Evolutionary conservation across 2,329 filamentous ascomycete species (phyloP).

Genomic region (Fusarium tjaetaba): DNA sequence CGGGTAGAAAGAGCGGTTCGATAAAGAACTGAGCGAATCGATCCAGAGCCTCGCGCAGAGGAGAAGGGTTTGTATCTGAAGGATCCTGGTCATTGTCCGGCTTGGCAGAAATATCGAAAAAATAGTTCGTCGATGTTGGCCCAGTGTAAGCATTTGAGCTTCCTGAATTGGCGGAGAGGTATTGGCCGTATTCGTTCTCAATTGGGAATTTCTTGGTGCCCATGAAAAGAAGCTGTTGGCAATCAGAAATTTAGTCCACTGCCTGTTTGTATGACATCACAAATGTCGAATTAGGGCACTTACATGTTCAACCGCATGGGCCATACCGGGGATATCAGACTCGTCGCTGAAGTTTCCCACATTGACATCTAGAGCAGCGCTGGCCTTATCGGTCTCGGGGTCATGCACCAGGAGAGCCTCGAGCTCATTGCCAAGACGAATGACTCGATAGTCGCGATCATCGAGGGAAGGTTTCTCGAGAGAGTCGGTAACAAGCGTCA

Average conservation of each 20-base stretch:
- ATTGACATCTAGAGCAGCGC: slow-evolving; percentile 93
- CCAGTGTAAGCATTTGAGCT: slow-evolving; percentile 96
- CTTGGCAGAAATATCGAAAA: slow-evolving; percentile 91
- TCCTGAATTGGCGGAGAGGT: slow-evolving; percentile 88
- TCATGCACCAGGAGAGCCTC: slow-evolving; percentile 95
- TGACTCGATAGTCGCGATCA: slow-evolving; percentile 86
- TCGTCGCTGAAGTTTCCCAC: slow-evolving; percentile 96
- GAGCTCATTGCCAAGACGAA: slow-evolving; percentile 84
- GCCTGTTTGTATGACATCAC: neutral
- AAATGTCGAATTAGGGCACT: slow-evolving; percentile 32
- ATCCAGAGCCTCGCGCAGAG: slow-evolving; percentile 83
- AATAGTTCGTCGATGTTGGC: slow-evolving; percentile 95
- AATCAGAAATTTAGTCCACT: slow-evolving; percentile 19
- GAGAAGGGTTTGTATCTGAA: slow-evolving; percentile 65
- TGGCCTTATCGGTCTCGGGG: slow-evolving; percentile 94
- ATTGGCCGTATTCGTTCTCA: slow-evolving; percentile 96
- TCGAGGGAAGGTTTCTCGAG: slow-evolving; percentile 88
- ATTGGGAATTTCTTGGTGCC: slow-evolving; percentile 97
- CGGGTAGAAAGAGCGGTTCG: slow-evolving; percentile 84
- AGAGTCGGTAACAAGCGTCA: slow-evolving; percentile 68
- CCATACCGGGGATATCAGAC: slow-evolving; percentile 91
- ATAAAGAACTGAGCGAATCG: slow-evolving; percentile 96
- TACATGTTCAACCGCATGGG: slow-evolving; percentile 93
- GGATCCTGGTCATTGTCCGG: slow-evolving; percentile 69
- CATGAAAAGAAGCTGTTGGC: slow-evolving; percentile 85